A percentile compares a stretch with the other conserved stretches of the same genome.
Conservation (phyloP, 345 rosid genomes). For the Populus deltoides region DNA sequence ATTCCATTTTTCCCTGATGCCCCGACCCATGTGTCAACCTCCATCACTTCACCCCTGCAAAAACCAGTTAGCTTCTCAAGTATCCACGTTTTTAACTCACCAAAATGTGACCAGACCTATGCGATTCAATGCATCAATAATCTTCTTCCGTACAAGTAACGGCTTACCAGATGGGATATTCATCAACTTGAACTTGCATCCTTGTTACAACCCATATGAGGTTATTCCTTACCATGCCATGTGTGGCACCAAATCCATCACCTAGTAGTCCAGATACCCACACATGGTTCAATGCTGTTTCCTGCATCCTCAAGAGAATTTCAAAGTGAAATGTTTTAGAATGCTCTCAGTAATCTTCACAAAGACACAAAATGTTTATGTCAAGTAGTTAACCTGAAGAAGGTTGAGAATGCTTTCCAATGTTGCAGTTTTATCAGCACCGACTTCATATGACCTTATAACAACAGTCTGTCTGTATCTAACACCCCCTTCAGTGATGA, state of each 20-base stretch:
- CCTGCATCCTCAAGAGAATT: conserved; percentile 25
- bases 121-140: too few species aligned
- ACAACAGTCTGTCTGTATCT: conserved; percentile 57
- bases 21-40: conserved; percentile 72
- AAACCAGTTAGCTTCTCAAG: neutral
- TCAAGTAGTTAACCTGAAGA: conserved; percentile 42
- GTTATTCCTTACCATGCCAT: conserved; percentile 59
- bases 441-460: conserved; percentile 61
- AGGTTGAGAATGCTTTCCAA: conserved; percentile 61
- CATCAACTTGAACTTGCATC: conserved; percentile 60
- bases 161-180: conserved; percentile 59
- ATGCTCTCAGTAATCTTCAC: too few species aligned
- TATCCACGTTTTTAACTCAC: neutral
- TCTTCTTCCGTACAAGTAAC: too few species aligned
- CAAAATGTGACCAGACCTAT: neutral
- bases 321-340: too few species aligned
- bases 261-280: conserved; percentile 76
- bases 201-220: conserved; percentile 76
- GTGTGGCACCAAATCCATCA: conserved; percentile 73
- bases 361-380: too few species aligned
- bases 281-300: conserved; percentile 69
- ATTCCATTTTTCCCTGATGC: conserved; percentile 70
- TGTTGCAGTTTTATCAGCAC: conserved; percentile 58
- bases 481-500: conserved; percentile 47
- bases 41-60: conserved; percentile 62